Base-by-base conservation (phyloP, 75 land plant species). In the Cunninghamia lanceolata region DNA sequence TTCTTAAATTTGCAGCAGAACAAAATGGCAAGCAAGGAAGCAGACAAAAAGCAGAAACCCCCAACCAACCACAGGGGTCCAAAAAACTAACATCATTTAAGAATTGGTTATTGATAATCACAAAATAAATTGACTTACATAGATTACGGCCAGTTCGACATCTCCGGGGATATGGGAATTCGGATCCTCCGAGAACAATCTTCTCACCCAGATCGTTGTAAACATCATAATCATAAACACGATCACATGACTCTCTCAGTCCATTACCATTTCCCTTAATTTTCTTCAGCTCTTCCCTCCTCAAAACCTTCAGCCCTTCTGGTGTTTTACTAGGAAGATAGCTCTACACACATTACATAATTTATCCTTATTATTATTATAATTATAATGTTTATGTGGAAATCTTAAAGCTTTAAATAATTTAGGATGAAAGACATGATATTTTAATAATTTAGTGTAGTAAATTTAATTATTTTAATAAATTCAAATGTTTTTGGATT, bases 311-410 rank as follows among this genome's bases (percentile, higher is more conserved):
- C 6, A 90, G 73, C 13, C 84, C 87, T 13, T 28, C 30, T 15
- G 91, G 91, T 5, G 91, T 90, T 9, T 88, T 78, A 0, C 34
- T 17, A 19, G 88, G 91, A 36, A 90, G 73, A 85, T 83, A 88
- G 3, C 53, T 82, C 88, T 86, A 59, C 34, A 74, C 14, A 32
- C 15, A 71, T 34, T 7, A 11, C 42, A 66, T 59, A 59, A n/a
- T n/a, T n/a, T 0, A 66, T 66, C 1, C 0, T 21, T 66, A 66
- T 59, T 59, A 59, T 17, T 59, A 17, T 59, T 17, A 40, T 40
- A 1, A 28, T 66, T 66, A 40, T 40, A 40, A 40, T 40, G 42
- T 40, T 40, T 40, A 40, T 8, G 0, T 9, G 9, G 2, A 50
- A 9, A 50, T 50, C 9, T 70, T 11, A 70, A 28, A 4, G n/a